These are phyloP conservation scores for Aristolochia fimbriata DNA, from an alignment of 164 flowering plant genomes.

Conservation along the genomic window DNA sequence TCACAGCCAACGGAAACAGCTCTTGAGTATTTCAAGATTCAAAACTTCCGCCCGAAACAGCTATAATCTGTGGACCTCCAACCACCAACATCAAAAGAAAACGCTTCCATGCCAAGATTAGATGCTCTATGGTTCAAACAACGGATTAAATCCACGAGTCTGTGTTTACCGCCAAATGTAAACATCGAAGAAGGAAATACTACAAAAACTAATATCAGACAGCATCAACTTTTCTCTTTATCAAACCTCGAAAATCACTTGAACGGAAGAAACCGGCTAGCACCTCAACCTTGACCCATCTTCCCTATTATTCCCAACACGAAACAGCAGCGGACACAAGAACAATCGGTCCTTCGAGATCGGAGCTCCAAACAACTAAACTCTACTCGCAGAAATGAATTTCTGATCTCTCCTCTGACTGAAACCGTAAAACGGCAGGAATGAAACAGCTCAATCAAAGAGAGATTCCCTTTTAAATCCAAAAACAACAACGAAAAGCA, in stretches of 20 bases:
- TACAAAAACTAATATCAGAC: background rate
- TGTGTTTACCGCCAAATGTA: too few species aligned
- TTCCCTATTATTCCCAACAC: conserved; percentile 9
- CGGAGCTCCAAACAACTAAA: conserved; percentile 12
- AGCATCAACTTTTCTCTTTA: background rate
- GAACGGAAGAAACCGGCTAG: background rate
- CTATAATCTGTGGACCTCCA: background rate
- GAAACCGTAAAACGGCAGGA: conserved; percentile 4
- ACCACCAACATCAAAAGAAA: background rate
- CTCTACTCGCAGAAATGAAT: background rate
- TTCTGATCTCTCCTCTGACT: conserved; percentile 5
- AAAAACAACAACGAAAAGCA: conserved; percentile 3
- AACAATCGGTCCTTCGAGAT: conserved; percentile 24
- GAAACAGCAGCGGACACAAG: conserved; percentile 32
- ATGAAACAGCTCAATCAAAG: conserved; percentile 5
- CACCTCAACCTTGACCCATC: background rate
- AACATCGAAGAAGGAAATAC: too few species aligned
- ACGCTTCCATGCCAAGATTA: background rate
- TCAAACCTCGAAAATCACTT: conserved; percentile 1
- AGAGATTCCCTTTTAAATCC: conserved; percentile 4
- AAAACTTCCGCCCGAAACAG: conserved; percentile 4
- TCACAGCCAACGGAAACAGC: background rate
- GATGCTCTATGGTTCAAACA: too few species aligned
- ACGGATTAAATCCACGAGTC: too few species aligned
- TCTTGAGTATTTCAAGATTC: background rate